Evolutionary conservation across 2,329 filamentous ascomycete genomes (phyloP), one percentile per base, ranked within the genome.

Genomic region (Pseudogymnoascus sp.): DNA sequence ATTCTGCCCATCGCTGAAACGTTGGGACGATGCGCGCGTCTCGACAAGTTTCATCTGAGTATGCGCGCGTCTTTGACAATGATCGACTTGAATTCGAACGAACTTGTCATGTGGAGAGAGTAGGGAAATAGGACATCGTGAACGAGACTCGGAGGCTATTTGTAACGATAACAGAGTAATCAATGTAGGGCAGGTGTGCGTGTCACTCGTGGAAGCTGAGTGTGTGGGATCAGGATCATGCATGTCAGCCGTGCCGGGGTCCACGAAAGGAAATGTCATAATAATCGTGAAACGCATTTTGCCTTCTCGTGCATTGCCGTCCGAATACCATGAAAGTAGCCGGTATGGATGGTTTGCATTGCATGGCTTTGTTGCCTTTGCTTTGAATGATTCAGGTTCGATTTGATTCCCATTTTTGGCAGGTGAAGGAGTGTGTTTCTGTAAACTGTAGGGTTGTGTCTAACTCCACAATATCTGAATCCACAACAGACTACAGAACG

Each of bases 381-480:
- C 28, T 19, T 57, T 57, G 51, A 25, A 36, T 34, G 34, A 57
- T 21, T 57, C 16, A 57, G n/a, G 8, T 21, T 57, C n/a, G 28
- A 21, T 34, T 57, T 36, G 51, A 57, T 34, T 34, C 51, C 28
- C 51, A 57, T 34, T 57, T 16, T 14, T 2, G 51, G 10, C 28
- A 57, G 51, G 51, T 36, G n/a, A 57, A 19, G 51, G 34, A 57
- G 28, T 13, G 8, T 31, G 51, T 36, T 36, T 57, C 28, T 57
- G 28, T 34, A 57, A 34, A 57, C 51, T 57, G 51, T 57, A 57
- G 51, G 51, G 51, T 34, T 57, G 51, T 57, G 51, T 57, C 16
- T 57, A 57, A 57, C 51, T 57, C 51, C 51, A 57, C 51, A 57
- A 57, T 57, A 57, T 36, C n/a, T 57, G 51, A 57, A 57, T 57